These are phyloP conservation scores for Cyberlindnera samutprakarnensis DNA, from an alignment of 805 yeast genomes.

Conservation along the genomic window DNA sequence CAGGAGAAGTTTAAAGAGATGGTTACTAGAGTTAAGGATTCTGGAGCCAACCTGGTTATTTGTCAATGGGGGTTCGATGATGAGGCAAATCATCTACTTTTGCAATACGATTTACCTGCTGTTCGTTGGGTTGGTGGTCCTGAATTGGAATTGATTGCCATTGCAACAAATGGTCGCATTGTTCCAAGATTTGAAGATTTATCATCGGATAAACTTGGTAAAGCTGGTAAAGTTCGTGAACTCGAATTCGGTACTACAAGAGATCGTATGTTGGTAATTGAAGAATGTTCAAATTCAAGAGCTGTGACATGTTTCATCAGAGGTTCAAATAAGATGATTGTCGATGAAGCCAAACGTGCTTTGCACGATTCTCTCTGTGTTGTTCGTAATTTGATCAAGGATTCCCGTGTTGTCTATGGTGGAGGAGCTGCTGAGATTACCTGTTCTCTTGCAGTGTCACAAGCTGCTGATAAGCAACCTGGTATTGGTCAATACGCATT, in stretches of 20 bases:
- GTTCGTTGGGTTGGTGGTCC: conserved; percentile 99
- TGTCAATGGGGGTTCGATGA: conserved; percentile 99
- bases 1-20: conserved; percentile 83
- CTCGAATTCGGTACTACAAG: conserved; percentile 93
- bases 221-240: conserved; percentile 79
- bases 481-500: conserved; percentile 98
- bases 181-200: conserved; percentile 97
- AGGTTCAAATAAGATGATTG: conserved; percentile 97
- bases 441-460: conserved; percentile 84
- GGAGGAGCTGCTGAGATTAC: conserved; percentile 98
- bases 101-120: conserved; percentile 87
- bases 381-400: conserved; percentile 89
- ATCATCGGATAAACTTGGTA: conserved; percentile 72
- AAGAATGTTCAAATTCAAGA: conserved; percentile 76
- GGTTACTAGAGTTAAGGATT: conserved; percentile 76
- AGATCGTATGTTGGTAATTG: conserved; percentile 93
- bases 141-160: conserved; percentile 90
- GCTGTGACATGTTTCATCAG: conserved; percentile 91
- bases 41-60: conserved; percentile 94
- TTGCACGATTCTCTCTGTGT: conserved; percentile 96
- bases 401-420: conserved; percentile 94
- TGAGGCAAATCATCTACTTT: conserved; percentile 89
- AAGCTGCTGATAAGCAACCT: conserved; percentile 85
- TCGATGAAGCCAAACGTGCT: conserved; percentile 94
- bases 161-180: conserved; percentile 95